Evolutionary conservation across 106 monocot species (phyloP).

Genomic region (Dactylorhiza incarnata): DNA sequence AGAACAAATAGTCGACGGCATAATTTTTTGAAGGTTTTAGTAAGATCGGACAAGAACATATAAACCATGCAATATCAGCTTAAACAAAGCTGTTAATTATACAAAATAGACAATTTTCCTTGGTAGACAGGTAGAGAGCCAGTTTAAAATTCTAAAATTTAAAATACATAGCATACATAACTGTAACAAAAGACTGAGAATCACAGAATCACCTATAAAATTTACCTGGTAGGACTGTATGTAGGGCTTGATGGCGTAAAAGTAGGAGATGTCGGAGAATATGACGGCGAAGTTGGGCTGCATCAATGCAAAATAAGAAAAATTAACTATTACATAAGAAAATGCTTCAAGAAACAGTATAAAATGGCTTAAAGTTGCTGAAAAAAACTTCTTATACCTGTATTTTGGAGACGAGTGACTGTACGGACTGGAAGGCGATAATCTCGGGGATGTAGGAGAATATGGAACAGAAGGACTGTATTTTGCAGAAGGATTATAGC

Average conservation of each 20-base stretch:
- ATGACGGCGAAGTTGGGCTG: conserved; percentile 90
- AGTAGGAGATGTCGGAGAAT: conserved; percentile 90
- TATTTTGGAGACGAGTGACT: conserved; percentile 79
- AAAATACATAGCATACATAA: not conserved
- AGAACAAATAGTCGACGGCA: not conserved
- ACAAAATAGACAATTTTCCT: too few relatives aligned
- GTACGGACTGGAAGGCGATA: conserved; percentile 72
- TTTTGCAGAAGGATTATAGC: conserved; percentile 66
- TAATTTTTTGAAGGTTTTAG: too few relatives aligned
- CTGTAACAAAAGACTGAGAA: not conserved
- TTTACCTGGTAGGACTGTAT: conserved; percentile 91
- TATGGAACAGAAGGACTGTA: conserved; percentile 23
- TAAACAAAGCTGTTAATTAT: too few relatives aligned
- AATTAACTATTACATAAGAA: not conserved
- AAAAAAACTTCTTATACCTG: conserved; percentile 64
- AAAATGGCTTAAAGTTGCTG: too few relatives aligned
- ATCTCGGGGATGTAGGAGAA: conserved; percentile 77
- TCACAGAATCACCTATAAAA: not conserved
- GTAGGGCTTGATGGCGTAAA: conserved; percentile 73
- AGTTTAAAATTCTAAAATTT: too few relatives aligned
- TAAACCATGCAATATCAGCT: too few relatives aligned
- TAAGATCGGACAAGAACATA: too few relatives aligned
- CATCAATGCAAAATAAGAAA: conserved; percentile 1
- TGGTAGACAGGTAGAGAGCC: too few relatives aligned
- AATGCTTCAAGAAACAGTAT: not conserved